Evolutionary conservation across 805 yeast species (phyloP), one percentile per base, ranked within the genome.

Genomic region (Wickerhamiella sergipiensis): DNA sequence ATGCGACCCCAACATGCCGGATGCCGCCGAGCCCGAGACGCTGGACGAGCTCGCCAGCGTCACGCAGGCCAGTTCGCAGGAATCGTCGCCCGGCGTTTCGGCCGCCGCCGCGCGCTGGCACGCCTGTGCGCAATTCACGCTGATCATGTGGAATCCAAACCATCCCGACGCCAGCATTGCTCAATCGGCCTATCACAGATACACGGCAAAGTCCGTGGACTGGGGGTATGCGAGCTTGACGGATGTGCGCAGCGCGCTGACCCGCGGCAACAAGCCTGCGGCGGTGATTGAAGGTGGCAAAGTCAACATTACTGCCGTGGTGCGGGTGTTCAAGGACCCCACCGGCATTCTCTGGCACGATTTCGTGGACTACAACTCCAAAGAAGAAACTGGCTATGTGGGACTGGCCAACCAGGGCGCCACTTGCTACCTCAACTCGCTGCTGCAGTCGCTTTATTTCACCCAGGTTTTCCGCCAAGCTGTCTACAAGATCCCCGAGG

Each of bases 381-480:
- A 88, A 64, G 77, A 80, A 59, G 79, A 71, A 49, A 86, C 97
- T 0, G 97, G 97, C 0, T 88, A 74, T 63, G 95, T 88, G 8
- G 99, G 99, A 1, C 77, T 92, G 55, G 82, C 79, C 57, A 92
- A 92, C 62, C 99, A 92, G 69, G 99, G 98, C 55, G 99, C 99
- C 1, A 92, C 99, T 0, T 92, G 99, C 66, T 92, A 92, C 67
- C 76, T 92, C 63, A 92, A 92, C 65, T 90, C 97, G 0, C 72
- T 92, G 53, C 67, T 92, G 50, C 98, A 92, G 66, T 85, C 95
- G 10, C 84, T 92, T 58, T 92, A 74, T 64, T 86, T 86, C 62
- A 92, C 98, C 0, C 80, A 79, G 55, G 70, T 72, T 29, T 92
- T 92, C 68, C 75, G 97, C 55, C 79, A 80, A 59, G 77, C 88